phyloP scores from a whole-genome alignment of 371 early-diverging fungal genomes.

The Mucor saturninus region DNA sequence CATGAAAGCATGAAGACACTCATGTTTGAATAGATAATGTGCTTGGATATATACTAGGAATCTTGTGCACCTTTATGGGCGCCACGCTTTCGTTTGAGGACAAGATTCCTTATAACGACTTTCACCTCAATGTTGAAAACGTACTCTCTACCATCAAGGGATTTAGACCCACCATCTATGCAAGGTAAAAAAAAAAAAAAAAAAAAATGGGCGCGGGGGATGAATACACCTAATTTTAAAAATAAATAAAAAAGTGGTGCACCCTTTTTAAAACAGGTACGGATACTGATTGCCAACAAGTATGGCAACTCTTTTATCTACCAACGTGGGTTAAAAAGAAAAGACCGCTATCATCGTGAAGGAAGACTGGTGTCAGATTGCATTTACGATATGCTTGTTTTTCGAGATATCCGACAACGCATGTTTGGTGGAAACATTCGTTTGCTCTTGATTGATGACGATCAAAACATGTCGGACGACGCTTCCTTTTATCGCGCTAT shows the following conservation, averaged over 20 bases:
- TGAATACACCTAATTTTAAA: neutral
- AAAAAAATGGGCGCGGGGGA: neutral
- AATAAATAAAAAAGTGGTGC: conserved; percentile 11
- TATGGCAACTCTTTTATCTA: conserved; percentile 32
- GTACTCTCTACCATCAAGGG: conserved; percentile 21
- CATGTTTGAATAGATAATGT: conserved; percentile 13
- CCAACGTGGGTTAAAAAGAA: conserved; percentile 24
- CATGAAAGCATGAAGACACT: neutral
- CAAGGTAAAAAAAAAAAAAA: conserved; percentile 21
- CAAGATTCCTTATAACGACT: conserved; percentile 68
- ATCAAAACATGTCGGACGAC: conserved; percentile 25
- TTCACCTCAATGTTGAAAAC: conserved; percentile 35
- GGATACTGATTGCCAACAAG: conserved; percentile 19
- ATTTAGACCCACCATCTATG: conserved; percentile 78
- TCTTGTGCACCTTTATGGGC: conserved; percentile 40
- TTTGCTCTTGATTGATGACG: conserved; percentile 55
- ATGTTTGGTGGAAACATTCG: conserved; percentile 77
- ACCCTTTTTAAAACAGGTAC: conserved; percentile 24
- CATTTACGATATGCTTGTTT: conserved; percentile 31
- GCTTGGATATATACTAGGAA: conserved; percentile 22
- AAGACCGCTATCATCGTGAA: conserved; percentile 12
- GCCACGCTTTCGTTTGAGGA: conserved; percentile 73
- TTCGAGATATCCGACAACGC: conserved; percentile 33
- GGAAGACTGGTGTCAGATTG: conserved; percentile 29
- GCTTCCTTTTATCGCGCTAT: conserved; percentile 40